Evolutionary conservation across 2,329 filamentous ascomycete genomes (phyloP).

Genomic region (Fusarium camptoceras): DNA sequence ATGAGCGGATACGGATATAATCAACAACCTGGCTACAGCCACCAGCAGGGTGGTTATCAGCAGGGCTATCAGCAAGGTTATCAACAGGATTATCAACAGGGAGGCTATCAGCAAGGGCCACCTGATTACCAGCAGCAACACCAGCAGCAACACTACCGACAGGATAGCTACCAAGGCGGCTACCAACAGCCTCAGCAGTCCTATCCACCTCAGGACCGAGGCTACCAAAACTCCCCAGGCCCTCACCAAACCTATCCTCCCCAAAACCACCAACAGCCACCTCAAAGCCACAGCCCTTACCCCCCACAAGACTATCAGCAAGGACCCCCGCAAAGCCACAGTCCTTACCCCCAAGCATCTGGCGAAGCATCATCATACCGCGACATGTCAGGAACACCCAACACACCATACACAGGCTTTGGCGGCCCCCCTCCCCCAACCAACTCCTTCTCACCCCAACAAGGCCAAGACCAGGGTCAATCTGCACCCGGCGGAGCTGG

Average conservation of each 20-base stretch:
- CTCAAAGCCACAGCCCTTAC: background rate
- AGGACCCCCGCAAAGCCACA: background rate
- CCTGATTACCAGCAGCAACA: background rate
- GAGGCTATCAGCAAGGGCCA: background rate
- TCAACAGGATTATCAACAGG: background rate
- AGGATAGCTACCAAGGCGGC: background rate
- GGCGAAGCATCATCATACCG: constrained; percentile 1
- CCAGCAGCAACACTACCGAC: background rate
- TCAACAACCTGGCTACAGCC: background rate
- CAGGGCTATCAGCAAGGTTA: background rate
- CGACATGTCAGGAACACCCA: background rate
- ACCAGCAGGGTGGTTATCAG: background rate
- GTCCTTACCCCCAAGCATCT: background rate
- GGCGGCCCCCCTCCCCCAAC: background rate
- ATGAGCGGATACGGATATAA: background rate
- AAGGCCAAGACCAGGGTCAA: background rate
- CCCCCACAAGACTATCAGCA: background rate
- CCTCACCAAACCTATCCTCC: background rate
- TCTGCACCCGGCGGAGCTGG: background rate
- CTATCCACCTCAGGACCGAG: background rate
- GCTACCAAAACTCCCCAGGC: background rate
- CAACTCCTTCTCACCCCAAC: background rate
- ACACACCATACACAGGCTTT: background rate
- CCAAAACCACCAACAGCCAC: background rate
- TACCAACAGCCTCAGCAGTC: background rate